Evolutionary conservation across 805 yeast genomes (phyloP), one percentile per base, ranked within the genome.

Genomic region (Starmerella roubikii): DNA sequence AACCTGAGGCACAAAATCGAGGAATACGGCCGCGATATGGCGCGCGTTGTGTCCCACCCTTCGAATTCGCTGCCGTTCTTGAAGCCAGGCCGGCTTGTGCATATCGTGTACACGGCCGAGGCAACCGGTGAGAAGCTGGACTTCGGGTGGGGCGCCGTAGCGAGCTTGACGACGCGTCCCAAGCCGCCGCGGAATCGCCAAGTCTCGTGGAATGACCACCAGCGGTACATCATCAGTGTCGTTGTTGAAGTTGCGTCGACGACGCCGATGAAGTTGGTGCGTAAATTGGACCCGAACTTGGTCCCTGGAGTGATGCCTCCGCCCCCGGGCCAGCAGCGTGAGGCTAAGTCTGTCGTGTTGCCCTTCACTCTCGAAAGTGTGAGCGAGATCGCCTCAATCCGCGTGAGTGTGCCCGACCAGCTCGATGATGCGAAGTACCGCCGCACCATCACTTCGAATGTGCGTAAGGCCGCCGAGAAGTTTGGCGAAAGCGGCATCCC

Each of bases 61-160:
- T 78, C 88, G 4, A 76, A 88, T 57, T 69, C 78, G 17, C 65
- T 88, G 39, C 80, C 81, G 21, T 93, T 81, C 56, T 64, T 91
- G 52, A 93, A 85, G 57, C 76, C 82, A 13, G 99, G 99, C 23
- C 72, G 98, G 59, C 69, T 91, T 41, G 61, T 86, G 25, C 74
- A 76, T 50, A 72, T 86, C 11, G 68, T 67, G 39, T 67, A 86
- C 35, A 19, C 9, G 21, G 30, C 15, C 16, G 11, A 15, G 4
- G 12, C 20, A 4, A 20, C 7, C 4, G 20, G 16, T 20, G 46
- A 45, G 12, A 64, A 62, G 6, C 59, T 69, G 34, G 80, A 84
- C 44, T 93, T 85, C 56, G 96, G 95, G n/a, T 91, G 98, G 98
- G 95, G 88, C 41, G 79, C 82, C 55, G 91, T 86, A 11, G 74